A percentile compares a stretch with the other conserved stretches of the same genome.
Conservation (phyloP, 805 yeast genomes). For the Saturnispora bothae region DNA sequence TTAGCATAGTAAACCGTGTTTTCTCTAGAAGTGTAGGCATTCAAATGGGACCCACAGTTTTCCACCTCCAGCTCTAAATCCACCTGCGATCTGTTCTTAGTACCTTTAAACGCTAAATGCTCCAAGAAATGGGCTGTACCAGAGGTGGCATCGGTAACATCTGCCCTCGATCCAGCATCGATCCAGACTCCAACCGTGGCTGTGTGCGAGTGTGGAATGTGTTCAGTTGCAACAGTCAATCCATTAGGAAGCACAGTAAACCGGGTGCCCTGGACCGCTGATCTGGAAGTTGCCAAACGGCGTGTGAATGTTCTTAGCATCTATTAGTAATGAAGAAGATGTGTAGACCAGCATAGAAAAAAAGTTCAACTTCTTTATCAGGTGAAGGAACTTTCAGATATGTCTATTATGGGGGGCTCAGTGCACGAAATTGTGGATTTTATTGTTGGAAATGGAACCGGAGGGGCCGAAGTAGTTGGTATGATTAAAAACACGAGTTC, state of each 20-base stretch:
- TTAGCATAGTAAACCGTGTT: constrained; percentile 95
- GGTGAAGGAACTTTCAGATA: no score
- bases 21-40: constrained; percentile 97
- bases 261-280: constrained; percentile 35
- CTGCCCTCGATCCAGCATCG: constrained; percentile 98
- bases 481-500: no score
- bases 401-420: no score
- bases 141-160: constrained; percentile 60
- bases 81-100: constrained; percentile 67
- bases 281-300: constrained; percentile 10
- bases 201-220: constrained; percentile 76
- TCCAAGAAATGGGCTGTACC: constrained; percentile 98
- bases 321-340: not conserved
- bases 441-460: no score
- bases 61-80: constrained; percentile 88
- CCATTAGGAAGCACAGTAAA: constrained; percentile 84
- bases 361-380: not conserved
- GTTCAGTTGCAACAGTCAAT: constrained; percentile 85
- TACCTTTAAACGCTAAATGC: constrained; percentile 95
- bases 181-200: constrained; percentile 99
- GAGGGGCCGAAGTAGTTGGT: no score
- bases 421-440: no score
- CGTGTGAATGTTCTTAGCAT: constrained; percentile 1
- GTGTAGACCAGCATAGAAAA: not conserved
- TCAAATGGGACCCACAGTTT: constrained; percentile 91